Evolutionary conservation across 2,329 filamentous ascomycete genomes (phyloP).

Genomic region (Xylariales sp.): DNA sequence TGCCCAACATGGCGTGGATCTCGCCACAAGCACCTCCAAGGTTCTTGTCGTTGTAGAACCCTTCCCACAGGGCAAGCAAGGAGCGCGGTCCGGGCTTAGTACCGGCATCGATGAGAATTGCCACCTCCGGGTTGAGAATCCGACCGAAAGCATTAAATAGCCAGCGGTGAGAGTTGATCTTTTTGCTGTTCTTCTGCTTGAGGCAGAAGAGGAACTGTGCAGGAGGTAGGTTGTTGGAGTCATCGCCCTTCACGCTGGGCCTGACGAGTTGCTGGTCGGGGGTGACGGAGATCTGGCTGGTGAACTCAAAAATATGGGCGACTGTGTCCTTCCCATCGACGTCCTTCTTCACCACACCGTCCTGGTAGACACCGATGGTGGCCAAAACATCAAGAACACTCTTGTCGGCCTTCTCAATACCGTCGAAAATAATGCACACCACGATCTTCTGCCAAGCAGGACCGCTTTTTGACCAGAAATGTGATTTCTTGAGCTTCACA

Average conservation of each 20-base stretch:
- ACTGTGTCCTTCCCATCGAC: slow-evolving; percentile 96
- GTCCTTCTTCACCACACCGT: slow-evolving; percentile 97
- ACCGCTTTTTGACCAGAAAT: slow-evolving; percentile 99
- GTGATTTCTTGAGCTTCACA: slow-evolving; percentile 97
- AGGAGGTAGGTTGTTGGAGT: slow-evolving; percentile 79
- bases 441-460: slow-evolving; percentile 99
- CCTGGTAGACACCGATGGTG: slow-evolving; percentile 93
- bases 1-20: slow-evolving; percentile 96
- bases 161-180: slow-evolving; percentile 99
- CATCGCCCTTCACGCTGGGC: slow-evolving; percentile 81
- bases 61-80: slow-evolving; percentile 90
- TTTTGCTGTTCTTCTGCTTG: slow-evolving; percentile 99
- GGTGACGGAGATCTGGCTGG: slow-evolving; percentile 93
- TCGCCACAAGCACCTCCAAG: slow-evolving; percentile 97
- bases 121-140: slow-evolving; percentile 94
- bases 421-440: slow-evolving; percentile 93
- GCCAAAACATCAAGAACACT: slow-evolving; percentile 88
- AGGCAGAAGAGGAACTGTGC: slow-evolving; percentile 99
- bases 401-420: slow-evolving; percentile 97
- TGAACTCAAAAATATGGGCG: slow-evolving; percentile 98
- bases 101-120: slow-evolving; percentile 93
- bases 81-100: slow-evolving; percentile 94
- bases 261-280: slow-evolving; percentile 94
- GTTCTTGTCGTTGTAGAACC: slow-evolving; percentile 99
- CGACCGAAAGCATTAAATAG: slow-evolving; percentile 97